Evolutionary conservation across 805 yeast species (phyloP), one percentile per base, ranked within the genome.

Genomic region (Myxozyma melibiosi): DNA sequence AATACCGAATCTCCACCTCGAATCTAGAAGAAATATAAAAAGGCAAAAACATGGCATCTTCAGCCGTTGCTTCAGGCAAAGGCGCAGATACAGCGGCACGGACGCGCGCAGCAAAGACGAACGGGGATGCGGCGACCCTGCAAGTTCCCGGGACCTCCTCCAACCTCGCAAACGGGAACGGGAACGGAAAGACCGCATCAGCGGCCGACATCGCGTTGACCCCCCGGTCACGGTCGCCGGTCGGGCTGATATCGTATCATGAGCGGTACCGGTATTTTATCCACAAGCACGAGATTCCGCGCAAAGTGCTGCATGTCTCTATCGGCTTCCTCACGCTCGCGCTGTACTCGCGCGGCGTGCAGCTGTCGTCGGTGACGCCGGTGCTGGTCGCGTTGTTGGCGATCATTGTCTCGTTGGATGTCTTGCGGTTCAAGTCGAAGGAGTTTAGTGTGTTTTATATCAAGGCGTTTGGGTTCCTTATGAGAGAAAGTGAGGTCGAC

Each of bases 231-330:
- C 57, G 67, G 16, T 57, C 67, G n/a, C 67, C 67, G 9, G 31
- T 65, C 9, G 67, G 67, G 9, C 39, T 65, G 6, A 65, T 65
- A 16, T 64, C 67, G 9, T 59, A 53, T 18, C 67, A 65, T 31
- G 46, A 54, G 33, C 47, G 46, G 35, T 65, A 65, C 46, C 40
- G 65, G 28, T 37, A 40, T 11, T 84, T 85, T 66, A 73, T 86
- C 49, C 81, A 85, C 35, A 86, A 86, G 67, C 90, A 94, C 68
- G 99, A 94, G 72, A 76, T 94, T 16, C 95, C 96, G 3, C 81
- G 99, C 67, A 94, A 94, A 71, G 74, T 81, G 2, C 82, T 94
- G 58, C 99, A 94, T 71, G 87, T 92, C 7, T 86, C 94, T 1
- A 90, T 91, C 47, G 99, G 97, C 0, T 80, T 90, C 62, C 65